Evolutionary conservation across 176 grass and related monocot species (phyloP), one percentile per base, ranked within the genome.

Genomic region (Ampelocalamus luodianensis): DNA sequence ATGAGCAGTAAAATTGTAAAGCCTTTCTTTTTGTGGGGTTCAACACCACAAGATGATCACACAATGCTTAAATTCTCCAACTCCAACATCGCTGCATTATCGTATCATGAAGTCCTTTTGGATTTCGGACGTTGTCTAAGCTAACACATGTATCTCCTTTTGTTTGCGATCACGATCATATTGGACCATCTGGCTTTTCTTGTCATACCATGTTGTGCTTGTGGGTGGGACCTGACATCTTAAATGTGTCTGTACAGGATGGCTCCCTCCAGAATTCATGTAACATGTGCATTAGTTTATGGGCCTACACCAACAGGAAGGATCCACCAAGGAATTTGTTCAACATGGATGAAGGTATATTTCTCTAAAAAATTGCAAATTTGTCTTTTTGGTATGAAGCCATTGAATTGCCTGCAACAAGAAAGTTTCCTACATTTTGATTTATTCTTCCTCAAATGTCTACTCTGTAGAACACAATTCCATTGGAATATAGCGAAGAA

Each of bases 311-410:
- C 92, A 67, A 97, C 92, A 17, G 94, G 92, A 87, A 94, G 94
- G 85, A 92, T 94, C 82, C 94, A 97, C 72, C 86, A 97, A 79
- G 94, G 94, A 87, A 82, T 97, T 87, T 97, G 94, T 86, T 97
- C 94, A 0, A 97, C 94, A 73, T 97, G 94, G 94, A 97, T 97
- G 94, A 97, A 97, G 85, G 94, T 97, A 82, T 10, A 20, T 77
- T 43, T 87, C 59, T 80, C 51, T 34, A 67, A 34, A 59, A 64
- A 48, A 27, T 22, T 82, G n/a, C 7, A 46, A 29, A 9, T 54
- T 81, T 48, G 8, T 45, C 20, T 58, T 37, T n/a, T 23, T 59
- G 29, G 15, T 23, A 53, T 69, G 14, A 76, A 80, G 11, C 43
- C 24, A 39, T 42, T 72, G 15, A 66, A 77, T 76, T 82, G 6